Conservation (phyloP, 2,329 filamentous ascomycete species). For the Penicillium sp. region DNA sequence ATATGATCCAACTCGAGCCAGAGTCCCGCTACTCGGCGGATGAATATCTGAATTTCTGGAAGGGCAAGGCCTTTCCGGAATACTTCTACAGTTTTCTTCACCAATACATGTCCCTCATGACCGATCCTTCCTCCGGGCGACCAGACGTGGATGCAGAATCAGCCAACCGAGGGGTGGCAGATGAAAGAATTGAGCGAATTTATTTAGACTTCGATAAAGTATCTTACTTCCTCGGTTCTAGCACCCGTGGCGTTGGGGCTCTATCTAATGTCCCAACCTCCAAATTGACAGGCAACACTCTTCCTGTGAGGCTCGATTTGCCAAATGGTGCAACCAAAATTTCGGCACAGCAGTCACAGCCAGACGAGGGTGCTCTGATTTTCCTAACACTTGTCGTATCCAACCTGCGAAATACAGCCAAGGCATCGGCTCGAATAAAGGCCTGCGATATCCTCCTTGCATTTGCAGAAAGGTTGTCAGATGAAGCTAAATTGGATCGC, state of each 20-base stretch:
- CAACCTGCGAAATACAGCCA: conserved; percentile 82
- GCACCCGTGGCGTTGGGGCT: conserved; percentile 48
- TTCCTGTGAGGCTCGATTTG: conserved; percentile 81
- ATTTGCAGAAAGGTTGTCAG: conserved; percentile 85
- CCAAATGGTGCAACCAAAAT: conserved; percentile 77
- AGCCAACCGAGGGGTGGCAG: conserved; percentile 77
- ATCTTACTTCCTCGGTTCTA: conserved; percentile 83
- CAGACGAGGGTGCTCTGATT: conserved; percentile 87
- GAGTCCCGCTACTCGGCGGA: conserved; percentile 89
- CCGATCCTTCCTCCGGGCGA: conserved; percentile 80
- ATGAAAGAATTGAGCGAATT: conserved; percentile 90
- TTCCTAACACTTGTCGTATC: conserved; percentile 87
- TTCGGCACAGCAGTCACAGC: conserved; percentile 58
- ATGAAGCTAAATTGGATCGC: conserved; percentile 92
- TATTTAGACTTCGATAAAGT: conserved; percentile 98
- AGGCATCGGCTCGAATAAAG: conserved; percentile 79
- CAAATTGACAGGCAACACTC: conserved; percentile 32
- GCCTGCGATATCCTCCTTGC: conserved; percentile 90
- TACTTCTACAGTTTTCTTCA: conserved; percentile 98
- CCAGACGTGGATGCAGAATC: conserved; percentile 65
- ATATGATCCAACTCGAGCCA: conserved; percentile 95
- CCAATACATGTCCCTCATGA: conserved; percentile 95
- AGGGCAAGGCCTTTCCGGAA: conserved; percentile 84
- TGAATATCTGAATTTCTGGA: conserved; percentile 90
- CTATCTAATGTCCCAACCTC: conserved; percentile 33